Evolutionary conservation across 2,329 filamentous ascomycete genomes (phyloP), one percentile per base, ranked within the genome.

Genomic region (Didymella pinodella): DNA sequence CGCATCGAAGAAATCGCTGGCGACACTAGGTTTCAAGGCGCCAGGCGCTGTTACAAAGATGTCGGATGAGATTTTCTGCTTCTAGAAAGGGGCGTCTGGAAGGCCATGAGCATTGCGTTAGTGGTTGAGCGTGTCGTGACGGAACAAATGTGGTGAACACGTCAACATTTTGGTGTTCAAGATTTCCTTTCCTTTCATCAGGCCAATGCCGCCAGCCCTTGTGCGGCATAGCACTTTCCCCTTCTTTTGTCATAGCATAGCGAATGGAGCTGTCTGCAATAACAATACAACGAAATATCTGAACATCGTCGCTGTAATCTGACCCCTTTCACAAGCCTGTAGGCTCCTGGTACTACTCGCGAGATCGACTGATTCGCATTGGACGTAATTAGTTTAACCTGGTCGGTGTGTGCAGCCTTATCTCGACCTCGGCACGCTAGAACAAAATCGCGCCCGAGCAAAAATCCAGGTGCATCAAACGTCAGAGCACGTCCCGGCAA

Each of bases 41-140:
- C 82, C 85, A 0, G 81, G 82, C 0, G 76, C 81, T 0, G 76
- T 82, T 5, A 73, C 81, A 1, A 87, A 84, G 71, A 82, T 84
- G 72, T 75, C 75, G 0, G 85, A 88, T 64, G 81, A 86, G 49
- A 75, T 87, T 0, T 87, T 88, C 62, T 77, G 77, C 45, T 86
- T 86, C 60, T 86, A 54, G 22, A 12, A 26, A 45, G 45, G 25
- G 18, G 16, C 22, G 3, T 14, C 12, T 18, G 14, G 11, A 34
- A 32, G 28, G 36, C 11, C 28, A 31, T 29, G 22, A n/a, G 20
- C 28, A 3, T 18, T 18, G 10, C 6, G n/a, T 40, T n/a, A 2
- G 34, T 26, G 7, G 4, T 49, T 25, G 31, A 22, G 36, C n/a
- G 38, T 5, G 7, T 16, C 5, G 22, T 48, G 45, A 22, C 36